These are phyloP conservation scores for Polygonum aviculare DNA, from an alignment of 148 eudicot species.

Conservation along the genomic window DNA sequence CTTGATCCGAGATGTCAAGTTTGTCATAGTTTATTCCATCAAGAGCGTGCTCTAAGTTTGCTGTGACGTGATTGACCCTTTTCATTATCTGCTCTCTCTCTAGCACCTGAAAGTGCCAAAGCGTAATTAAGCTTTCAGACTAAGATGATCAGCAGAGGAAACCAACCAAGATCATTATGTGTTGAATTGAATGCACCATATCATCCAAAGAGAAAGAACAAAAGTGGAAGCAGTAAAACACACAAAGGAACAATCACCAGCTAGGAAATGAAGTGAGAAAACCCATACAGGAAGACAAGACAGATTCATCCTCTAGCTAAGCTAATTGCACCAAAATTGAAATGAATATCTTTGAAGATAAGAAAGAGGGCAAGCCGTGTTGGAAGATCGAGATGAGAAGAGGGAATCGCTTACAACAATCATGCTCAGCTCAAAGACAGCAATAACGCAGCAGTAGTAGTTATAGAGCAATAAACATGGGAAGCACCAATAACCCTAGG, in stretches of 20 bases:
- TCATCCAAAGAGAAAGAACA: too few relatives aligned
- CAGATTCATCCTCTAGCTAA: background rate
- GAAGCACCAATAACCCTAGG: background rate
- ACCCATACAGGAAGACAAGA: background rate
- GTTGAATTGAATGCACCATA: background rate
- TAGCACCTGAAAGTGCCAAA: conserved; percentile 40
- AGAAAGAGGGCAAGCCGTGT: background rate
- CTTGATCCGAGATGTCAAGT: conserved; percentile 90
- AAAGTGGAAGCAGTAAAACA: too few relatives aligned
- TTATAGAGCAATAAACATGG: too few relatives aligned
- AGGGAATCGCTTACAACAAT: background rate
- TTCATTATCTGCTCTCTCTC: conserved; percentile 70
- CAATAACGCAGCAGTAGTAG: too few relatives aligned
- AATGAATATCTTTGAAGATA: background rate
- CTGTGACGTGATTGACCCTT: conserved; percentile 57
- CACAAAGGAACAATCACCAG: too few relatives aligned
- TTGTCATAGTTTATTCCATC: conserved; percentile 47
- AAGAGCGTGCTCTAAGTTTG: conserved; percentile 70
- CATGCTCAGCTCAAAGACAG: too few relatives aligned
- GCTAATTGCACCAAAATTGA: background rate
- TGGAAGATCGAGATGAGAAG: background rate
- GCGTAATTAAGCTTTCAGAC: background rate
- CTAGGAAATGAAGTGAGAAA: too few relatives aligned
- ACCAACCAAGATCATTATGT: background rate
- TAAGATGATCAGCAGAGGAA: background rate